phyloP scores from a whole-genome alignment of 2,329 filamentous ascomycete genomes.

The Paraphoma chrysanthemicola region DNA sequence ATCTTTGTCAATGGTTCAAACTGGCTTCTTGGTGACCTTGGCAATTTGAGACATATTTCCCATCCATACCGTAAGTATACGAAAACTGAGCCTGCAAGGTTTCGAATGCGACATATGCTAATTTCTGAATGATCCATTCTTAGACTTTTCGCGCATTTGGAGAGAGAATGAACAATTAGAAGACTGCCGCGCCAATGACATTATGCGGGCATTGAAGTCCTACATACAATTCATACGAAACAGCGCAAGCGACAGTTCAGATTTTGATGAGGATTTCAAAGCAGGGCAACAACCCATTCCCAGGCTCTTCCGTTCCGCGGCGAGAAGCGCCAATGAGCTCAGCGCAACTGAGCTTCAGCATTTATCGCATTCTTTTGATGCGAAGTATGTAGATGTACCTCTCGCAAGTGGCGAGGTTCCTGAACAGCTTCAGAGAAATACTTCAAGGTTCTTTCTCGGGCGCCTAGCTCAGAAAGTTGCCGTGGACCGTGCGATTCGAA shows the following conservation, averaged over 20 bases:
- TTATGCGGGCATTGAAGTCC: constrained; percentile 36
- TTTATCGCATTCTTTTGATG: too few relatives aligned
- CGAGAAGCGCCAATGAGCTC: constrained; percentile 9
- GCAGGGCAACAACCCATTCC: constrained; percentile 23
- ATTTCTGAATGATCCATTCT: background rate
- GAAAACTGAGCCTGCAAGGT: background rate
- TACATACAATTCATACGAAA: constrained; percentile 32
- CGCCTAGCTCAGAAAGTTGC: background rate
- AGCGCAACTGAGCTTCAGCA: constrained; percentile 4
- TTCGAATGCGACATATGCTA: background rate
- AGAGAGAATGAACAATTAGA: constrained; percentile 26
- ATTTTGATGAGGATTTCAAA: constrained; percentile 34
- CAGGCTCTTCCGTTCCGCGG: constrained; percentile 35
- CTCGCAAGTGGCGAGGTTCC: too few relatives aligned
- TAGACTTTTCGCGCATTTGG: constrained; percentile 30
- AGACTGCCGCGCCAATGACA: constrained; percentile 40
- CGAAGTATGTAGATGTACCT: too few relatives aligned
- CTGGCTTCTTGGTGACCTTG: constrained; percentile 46
- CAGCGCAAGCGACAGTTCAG: constrained; percentile 9
- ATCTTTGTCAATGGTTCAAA: constrained; percentile 34
- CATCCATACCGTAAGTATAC: constrained; percentile 29
- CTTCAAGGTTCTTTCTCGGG: background rate
- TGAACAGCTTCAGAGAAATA: background rate
- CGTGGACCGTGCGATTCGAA: constrained; percentile 7
- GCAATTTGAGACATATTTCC: constrained; percentile 38